These are phyloP conservation scores for Scheffersomyces titani DNA, from an alignment of 1,139 yeast species.

Conservation along the genomic window DNA sequence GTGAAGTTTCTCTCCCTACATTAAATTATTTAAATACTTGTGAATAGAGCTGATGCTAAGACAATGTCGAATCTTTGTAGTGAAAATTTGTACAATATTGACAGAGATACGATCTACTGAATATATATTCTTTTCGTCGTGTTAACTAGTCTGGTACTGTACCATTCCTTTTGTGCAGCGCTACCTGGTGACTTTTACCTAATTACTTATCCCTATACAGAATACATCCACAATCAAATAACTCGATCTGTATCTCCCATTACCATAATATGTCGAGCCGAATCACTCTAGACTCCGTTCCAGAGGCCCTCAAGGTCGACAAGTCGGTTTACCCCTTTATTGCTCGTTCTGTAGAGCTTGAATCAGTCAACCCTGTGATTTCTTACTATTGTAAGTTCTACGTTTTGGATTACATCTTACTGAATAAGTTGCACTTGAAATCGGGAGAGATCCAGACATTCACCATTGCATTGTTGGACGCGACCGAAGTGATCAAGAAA, in stretches of 20 bases:
- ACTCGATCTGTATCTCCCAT: background rate
- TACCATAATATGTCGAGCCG: background rate
- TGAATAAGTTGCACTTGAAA: constrained; percentile 54
- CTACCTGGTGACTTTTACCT: background rate
- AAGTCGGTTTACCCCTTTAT: constrained; percentile 48
- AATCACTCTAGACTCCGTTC: constrained; percentile 21
- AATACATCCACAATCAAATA: background rate
- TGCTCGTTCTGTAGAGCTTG: constrained; percentile 52
- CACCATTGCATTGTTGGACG: constrained; percentile 61
- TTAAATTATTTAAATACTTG: background rate
- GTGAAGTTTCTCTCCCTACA: background rate
- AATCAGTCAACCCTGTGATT: constrained; percentile 52
- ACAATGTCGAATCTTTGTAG: background rate
- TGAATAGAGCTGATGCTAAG: background rate
- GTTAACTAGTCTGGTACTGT: background rate
- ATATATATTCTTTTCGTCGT: too few relatives aligned
- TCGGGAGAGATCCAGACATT: constrained; percentile 56
- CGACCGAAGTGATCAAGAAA: constrained; percentile 56
- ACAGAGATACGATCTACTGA: background rate
- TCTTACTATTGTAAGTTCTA: constrained; percentile 61
- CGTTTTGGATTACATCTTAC: constrained; percentile 67
- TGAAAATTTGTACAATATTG: background rate
- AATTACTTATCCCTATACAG: background rate
- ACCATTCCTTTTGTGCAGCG: background rate
- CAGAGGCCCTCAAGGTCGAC: constrained; percentile 29